Evolutionary conservation across 306 rosid genomes (phyloP).

Genomic region (Myrica gale): DNA sequence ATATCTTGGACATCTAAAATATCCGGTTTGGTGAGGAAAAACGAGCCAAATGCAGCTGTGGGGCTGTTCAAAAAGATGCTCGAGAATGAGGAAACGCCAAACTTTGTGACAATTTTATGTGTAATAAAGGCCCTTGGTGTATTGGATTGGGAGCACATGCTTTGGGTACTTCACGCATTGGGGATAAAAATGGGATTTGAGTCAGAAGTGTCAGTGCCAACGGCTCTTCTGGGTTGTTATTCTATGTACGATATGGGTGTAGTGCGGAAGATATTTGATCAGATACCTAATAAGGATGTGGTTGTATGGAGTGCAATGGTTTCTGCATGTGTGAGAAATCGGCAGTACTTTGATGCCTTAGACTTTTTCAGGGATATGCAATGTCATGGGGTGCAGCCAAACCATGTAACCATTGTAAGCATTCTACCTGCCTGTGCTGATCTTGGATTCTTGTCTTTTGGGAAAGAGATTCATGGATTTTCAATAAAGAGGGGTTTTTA

Average conservation of each 20-base stretch:
- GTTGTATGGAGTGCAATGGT: slow-evolving; percentile 27
- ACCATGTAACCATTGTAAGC: slow-evolving; percentile 28
- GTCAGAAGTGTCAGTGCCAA: slow-evolving; percentile 17
- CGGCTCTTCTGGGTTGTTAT: slow-evolving; percentile 22
- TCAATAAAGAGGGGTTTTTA: slow-evolving; percentile 20
- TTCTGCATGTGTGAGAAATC: slow-evolving; percentile 22
- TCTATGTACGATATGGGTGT: slow-evolving; percentile 16
- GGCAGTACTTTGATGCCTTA: slow-evolving; percentile 18
- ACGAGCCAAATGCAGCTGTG: slow-evolving; percentile 19
- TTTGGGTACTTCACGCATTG: slow-evolving; percentile 8
- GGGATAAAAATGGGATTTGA: slow-evolving; percentile 28
- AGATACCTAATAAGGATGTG: slow-evolving; percentile 22
- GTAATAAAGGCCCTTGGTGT: slow-evolving; percentile 19
- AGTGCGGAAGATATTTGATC: slow-evolving; percentile 25
- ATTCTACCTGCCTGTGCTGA: slow-evolving; percentile 29
- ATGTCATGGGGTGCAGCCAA: slow-evolving; percentile 22
- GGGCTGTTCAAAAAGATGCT: slow-evolving; percentile 20
- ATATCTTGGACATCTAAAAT: slow-evolving; percentile 18
- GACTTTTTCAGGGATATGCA: slow-evolving; percentile 26
- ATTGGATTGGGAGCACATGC: slow-evolving; percentile 16
- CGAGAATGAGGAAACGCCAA: slow-evolving; percentile 20
- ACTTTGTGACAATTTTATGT: slow-evolving; percentile 12
- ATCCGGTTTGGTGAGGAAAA: slow-evolving; percentile 21
- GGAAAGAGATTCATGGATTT: slow-evolving; percentile 28
- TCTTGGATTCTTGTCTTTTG: slow-evolving; percentile 18